phyloP scores from a whole-genome alignment of 768 basidiomycete species.

The Paxillus involutus region DNA sequence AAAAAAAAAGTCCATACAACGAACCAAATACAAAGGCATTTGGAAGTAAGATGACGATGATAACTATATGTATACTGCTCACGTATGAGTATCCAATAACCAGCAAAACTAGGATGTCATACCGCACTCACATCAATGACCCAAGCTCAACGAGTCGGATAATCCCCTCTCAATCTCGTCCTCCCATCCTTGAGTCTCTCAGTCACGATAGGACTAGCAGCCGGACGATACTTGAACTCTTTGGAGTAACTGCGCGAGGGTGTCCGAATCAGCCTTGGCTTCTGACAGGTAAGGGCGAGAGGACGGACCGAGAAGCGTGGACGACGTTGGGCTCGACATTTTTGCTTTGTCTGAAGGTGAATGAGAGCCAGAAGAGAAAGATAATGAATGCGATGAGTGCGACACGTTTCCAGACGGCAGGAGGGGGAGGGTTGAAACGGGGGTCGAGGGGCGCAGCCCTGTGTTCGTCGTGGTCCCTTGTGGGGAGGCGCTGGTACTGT shows the following conservation, averaged over 20 bases:
- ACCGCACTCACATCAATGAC: too few species aligned
- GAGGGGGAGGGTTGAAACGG: conserved; percentile 39
- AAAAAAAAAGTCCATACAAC: too few species aligned
- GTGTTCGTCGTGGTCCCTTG: neutral
- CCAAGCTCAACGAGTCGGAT: conserved; percentile 26
- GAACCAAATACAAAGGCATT: too few species aligned
- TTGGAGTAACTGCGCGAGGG: conserved; percentile 67
- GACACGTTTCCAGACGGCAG: conserved; percentile 47
- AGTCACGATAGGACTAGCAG: conserved; percentile 81
- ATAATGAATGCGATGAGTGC: conserved; percentile 42
- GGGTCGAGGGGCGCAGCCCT: conserved; percentile 11
- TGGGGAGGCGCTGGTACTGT: conserved; percentile 1
- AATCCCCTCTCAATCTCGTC: conserved; percentile 67
- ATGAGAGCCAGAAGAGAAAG: conserved; percentile 45
- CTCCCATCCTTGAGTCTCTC: conserved; percentile 74
- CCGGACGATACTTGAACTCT: conserved; percentile 78
- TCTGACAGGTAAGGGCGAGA: neutral
- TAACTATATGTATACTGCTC: neutral
- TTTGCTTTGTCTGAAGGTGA: conserved; percentile 29
- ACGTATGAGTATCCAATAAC: too few species aligned
- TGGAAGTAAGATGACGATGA: too few species aligned
- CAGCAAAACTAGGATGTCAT: too few species aligned
- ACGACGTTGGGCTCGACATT: conserved; percentile 45
- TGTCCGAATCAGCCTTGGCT: neutral
- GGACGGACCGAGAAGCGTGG: conserved; percentile 61